Conservation (phyloP, 2,329 filamentous ascomycete species). For the Fusarium equiseti region DNA sequence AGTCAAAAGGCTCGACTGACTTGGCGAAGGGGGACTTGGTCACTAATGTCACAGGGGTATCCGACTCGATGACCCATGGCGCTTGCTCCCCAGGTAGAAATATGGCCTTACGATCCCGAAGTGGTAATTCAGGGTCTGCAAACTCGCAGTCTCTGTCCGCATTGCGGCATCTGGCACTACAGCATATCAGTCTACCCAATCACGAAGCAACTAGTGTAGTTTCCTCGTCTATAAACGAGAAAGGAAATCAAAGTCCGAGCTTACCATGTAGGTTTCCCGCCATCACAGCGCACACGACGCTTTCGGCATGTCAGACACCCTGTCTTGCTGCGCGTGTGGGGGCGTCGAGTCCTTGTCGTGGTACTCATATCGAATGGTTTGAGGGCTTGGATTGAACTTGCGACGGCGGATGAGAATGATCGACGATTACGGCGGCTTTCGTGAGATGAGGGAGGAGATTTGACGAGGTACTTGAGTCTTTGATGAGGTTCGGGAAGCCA, state of each 20-base stretch:
- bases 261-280: conserved; percentile 36
- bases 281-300: conserved; percentile 43
- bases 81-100: conserved; percentile 42
- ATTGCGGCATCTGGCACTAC: conserved; percentile 32
- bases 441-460: not conserved
- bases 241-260: conserved; percentile 3
- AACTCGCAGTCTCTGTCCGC: conserved; percentile 36
- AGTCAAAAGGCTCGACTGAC: conserved; percentile 39
- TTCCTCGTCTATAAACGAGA: not conserved
- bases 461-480: not conserved
- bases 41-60: not conserved
- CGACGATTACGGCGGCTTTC: not conserved
- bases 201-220: rapidly evolving
- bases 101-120: conserved; percentile 39
- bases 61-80: conserved; percentile 31
- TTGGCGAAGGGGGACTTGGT: not conserved
- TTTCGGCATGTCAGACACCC: conserved; percentile 42
- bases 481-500: not conserved
- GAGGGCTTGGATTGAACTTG: not conserved
- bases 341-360: conserved; percentile 25
- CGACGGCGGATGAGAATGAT: not conserved
- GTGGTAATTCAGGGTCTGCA: conserved; percentile 27
- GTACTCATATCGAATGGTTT: not conserved
- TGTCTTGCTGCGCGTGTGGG: conserved; percentile 39
- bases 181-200: not conserved